Evolutionary conservation across 2,329 filamentous ascomycete species (phyloP).

Genomic region (Lachnellula arida): DNA sequence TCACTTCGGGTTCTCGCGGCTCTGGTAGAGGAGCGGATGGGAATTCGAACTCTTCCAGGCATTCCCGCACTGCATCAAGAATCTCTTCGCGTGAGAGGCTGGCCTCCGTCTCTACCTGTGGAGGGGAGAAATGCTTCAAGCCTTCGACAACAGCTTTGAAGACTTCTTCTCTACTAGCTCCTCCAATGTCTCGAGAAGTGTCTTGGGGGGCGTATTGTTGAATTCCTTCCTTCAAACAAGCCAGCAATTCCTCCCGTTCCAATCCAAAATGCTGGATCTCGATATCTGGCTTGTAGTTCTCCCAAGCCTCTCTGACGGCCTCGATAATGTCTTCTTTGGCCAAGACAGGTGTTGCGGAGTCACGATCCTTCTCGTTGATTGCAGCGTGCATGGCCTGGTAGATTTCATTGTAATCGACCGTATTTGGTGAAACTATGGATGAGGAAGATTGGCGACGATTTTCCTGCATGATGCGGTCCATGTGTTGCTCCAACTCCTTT

Average conservation of each 20-base stretch:
- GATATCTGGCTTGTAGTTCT: slow-evolving; percentile 90
- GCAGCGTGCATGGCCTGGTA: slow-evolving; percentile 81
- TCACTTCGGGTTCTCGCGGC: slow-evolving; percentile 49
- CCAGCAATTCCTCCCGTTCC: slow-evolving; percentile 83
- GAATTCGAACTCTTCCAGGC: slow-evolving; percentile 79
- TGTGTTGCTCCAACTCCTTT: slow-evolving; percentile 75
- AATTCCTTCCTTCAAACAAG: slow-evolving; percentile 80
- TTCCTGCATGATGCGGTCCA: slow-evolving; percentile 74
- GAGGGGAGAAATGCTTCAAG: slow-evolving; percentile 73
- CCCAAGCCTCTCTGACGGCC: slow-evolving; percentile 86
- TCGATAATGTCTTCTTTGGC: slow-evolving; percentile 80
- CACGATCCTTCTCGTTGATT: slow-evolving; percentile 50
- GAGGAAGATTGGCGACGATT: slow-evolving; percentile 64
- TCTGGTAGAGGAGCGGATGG: slow-evolving; percentile 57
- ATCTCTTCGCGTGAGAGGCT: slow-evolving; percentile 77
- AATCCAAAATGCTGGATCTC: slow-evolving; percentile 86
- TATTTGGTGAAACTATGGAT: slow-evolving; percentile 56
- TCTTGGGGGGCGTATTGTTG: slow-evolving; percentile 59
- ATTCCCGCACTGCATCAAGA: slow-evolving; percentile 77
- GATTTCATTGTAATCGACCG: slow-evolving; percentile 76
- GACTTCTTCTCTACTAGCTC: slow-evolving; percentile 77
- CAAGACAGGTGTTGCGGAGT: slow-evolving; percentile 47
- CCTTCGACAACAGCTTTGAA: slow-evolving; percentile 82
- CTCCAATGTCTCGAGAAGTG: slow-evolving; percentile 39
- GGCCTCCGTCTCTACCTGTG: slow-evolving; percentile 64